Evolutionary conservation across 208 protist species (phyloP), one percentile per base, ranked within the genome.

Genomic region (Blechomonas ayalai): DNA sequence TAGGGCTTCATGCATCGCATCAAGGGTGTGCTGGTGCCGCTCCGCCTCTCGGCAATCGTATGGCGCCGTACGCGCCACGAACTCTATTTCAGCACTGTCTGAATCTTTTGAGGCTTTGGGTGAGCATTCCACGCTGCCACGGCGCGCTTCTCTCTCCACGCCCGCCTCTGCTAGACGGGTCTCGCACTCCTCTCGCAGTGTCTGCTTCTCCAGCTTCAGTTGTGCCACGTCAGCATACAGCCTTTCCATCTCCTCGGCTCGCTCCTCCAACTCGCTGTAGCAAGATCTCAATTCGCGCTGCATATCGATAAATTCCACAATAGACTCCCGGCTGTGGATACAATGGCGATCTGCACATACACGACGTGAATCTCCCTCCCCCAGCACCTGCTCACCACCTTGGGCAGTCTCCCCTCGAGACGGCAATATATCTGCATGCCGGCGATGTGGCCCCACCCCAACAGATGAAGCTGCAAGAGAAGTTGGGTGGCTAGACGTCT

Each of bases 241-340:
- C 4, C 25, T 12, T 32, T 63, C 34, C 18, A 63, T 12, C 29
- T 67, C 66, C 38, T 15, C 44, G 33, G 71, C 62, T 31, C 56
- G 51, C 18, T 56, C 50, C n/a, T 71, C 64, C 16, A 89, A 44
- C 1, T 56, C 40, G 4, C 28, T 47, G 43, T 76, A 68, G 43
- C 73, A 82, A 35, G 47, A 55, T 13, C 80, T 74, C 13, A 82
- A 52, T 29, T 79, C 65, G 3, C 72, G 55, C 38, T 80, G 71
- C 67, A 84, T 73, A 15, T 39, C 31, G 32, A 89, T 59, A 36
- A 73, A 84, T 50, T 84, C 65, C 32, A 77, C 52, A 43, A 89
- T 89, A n/a, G 65, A 70, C 29, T 68, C 29, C n/a, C 72, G 67
- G 53, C 74, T 75, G 66, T 84, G 80, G 35, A 89, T 66, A 60